These are phyloP conservation scores for Vinca major DNA, from an alignment of 305 asterid genomes.

Conservation along the genomic window DNA sequence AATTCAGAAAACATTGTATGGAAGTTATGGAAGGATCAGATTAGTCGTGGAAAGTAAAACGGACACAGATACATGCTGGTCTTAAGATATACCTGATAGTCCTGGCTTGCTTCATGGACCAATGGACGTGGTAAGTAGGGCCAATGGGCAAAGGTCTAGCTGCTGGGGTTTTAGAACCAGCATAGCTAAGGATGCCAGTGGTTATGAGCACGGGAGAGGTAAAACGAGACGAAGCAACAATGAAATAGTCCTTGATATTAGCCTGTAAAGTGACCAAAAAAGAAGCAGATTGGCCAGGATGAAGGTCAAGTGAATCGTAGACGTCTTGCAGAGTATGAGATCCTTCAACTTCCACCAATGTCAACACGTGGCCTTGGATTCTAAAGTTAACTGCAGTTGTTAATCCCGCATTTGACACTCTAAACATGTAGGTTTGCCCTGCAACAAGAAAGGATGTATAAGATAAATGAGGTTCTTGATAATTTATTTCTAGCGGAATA, in stretches of 20 bases:
- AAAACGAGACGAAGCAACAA: slow-evolving; percentile 63
- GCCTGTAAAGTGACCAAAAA: slow-evolving; percentile 37
- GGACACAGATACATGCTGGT: too few species aligned
- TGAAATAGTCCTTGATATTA: slow-evolving; percentile 30
- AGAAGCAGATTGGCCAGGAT: slow-evolving; percentile 67
- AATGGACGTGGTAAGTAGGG: slow-evolving; percentile 39
- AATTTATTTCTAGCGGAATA: too few species aligned
- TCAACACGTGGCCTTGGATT: slow-evolving; percentile 53
- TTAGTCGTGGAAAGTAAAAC: too few species aligned
- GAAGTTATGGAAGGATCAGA: too few species aligned
- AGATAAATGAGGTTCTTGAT: too few species aligned
- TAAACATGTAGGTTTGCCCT: slow-evolving; percentile 49
- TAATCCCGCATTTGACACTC: slow-evolving; percentile 64
- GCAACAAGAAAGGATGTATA: slow-evolving; percentile 6
- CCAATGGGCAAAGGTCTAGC: slow-evolving; percentile 36
- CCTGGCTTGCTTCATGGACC: slow-evolving; percentile 83
- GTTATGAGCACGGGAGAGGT: slow-evolving; percentile 38
- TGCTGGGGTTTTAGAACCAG: slow-evolving; percentile 37
- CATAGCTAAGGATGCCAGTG: slow-evolving; percentile 43
- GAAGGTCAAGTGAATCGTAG: slow-evolving; percentile 61
- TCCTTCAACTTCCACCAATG: slow-evolving; percentile 69
- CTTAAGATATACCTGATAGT: slow-evolving; percentile 33
- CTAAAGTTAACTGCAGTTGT: slow-evolving; percentile 63
- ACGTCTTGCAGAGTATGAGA: slow-evolving; percentile 55
- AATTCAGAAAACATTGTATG: too few species aligned